A percentile compares a stretch with the other conserved stretches of the same genome.
Conservation (phyloP, 345 rosid species). For the Ailanthus altissimus region DNA sequence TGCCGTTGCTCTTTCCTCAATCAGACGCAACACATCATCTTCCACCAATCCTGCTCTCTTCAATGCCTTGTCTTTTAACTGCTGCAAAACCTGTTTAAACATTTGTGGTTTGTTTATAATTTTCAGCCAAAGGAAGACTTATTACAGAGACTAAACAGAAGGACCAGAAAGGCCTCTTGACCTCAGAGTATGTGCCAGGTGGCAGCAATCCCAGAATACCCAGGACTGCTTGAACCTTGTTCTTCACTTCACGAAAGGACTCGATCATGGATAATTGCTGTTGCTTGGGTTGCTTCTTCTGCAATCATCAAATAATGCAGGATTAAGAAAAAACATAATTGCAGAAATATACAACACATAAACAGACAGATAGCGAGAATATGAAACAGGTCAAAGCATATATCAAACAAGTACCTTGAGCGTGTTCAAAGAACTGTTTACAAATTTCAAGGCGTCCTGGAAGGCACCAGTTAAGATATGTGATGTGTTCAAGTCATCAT, state of each 20-base stretch:
- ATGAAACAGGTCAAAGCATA: conserved; percentile 11
- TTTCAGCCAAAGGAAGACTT: neutral
- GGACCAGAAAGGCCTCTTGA: conserved; percentile 19
- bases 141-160: neutral
- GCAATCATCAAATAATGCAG: conserved; percentile 19
- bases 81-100: conserved; percentile 49
- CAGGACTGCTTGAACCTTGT: conserved; percentile 58
- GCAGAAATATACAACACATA: neutral
- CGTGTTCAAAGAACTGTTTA: conserved; percentile 57
- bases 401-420: conserved; percentile 56
- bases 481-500: conserved; percentile 80
- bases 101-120: neutral
- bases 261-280: conserved; percentile 48
- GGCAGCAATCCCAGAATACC: conserved; percentile 64
- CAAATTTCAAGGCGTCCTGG: conserved; percentile 74
- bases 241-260: conserved; percentile 62
- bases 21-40: conserved; percentile 46
- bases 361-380: neutral
- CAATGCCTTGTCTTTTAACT: conserved; percentile 68
- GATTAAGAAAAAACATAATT: neutral
- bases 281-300: conserved; percentile 82
- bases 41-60: conserved; percentile 60
- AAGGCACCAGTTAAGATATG: conserved; percentile 79
- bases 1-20: conserved; percentile 62
- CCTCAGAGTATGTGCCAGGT: conserved; percentile 53